A percentile compares a stretch with the other conserved stretches of the same genome.
These are phyloP conservation scores for Penicillium sclerotiorum DNA, from an alignment of 2,329 filamentous ascomycete species.

Conservation along the genomic window DNA sequence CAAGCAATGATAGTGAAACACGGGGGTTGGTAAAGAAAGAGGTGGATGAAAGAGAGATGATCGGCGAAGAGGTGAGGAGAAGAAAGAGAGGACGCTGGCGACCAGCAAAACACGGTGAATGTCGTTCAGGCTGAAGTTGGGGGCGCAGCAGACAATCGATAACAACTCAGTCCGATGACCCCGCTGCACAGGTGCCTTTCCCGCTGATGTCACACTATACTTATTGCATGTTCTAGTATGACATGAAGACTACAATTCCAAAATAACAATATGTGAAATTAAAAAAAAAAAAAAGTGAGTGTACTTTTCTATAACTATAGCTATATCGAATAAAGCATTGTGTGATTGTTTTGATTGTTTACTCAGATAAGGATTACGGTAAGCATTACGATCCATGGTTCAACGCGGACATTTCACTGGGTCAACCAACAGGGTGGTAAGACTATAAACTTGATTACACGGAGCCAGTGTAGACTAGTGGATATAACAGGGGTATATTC, in stretches of 20 bases:
- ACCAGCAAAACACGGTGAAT: no score
- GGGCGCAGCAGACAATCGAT: background rate
- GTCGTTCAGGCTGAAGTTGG: no score
- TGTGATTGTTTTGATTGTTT: no score
- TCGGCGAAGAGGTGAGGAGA: background rate
- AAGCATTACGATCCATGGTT: constrained; percentile 7
- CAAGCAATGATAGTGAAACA: constrained; percentile 5
- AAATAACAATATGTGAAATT: background rate
- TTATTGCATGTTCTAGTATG: background rate
- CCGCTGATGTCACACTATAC: constrained; percentile 36
- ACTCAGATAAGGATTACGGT: no score
- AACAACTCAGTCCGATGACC: constrained; percentile 19
- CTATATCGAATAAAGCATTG: no score
- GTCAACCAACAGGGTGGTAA: background rate
- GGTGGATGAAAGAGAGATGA: background rate
- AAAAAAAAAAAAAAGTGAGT: background rate
- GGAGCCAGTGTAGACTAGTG: background rate
- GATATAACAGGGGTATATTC: background rate
- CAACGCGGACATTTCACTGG: background rate
- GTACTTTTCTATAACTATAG: no score
- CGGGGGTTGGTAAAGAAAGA: no score
- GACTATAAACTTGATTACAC: background rate
- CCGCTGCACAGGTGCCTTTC: constrained; percentile 32
- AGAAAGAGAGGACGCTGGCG: no score
- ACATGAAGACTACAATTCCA: background rate